These are phyloP conservation scores for Gracilaria domingensis DNA, from an alignment of 23 red algal species.

Conservation along the genomic window DNA sequence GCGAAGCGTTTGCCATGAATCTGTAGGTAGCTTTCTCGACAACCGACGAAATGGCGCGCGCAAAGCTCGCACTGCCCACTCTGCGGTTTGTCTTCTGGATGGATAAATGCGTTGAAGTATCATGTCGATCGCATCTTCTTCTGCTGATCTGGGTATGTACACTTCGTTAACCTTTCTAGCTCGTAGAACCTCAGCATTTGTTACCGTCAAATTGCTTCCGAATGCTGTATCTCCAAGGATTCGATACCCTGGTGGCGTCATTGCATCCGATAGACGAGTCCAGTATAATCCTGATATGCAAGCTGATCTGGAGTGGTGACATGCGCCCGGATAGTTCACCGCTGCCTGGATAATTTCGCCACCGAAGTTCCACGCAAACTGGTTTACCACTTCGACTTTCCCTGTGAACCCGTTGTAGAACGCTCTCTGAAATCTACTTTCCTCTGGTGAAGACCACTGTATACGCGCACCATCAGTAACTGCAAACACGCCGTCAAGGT, in stretches of 20 bases:
- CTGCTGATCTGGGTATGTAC: not conserved
- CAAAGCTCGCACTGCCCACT: constrained; percentile 27
- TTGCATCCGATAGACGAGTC: not conserved
- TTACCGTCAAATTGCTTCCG: not conserved
- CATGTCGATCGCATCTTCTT: constrained; percentile 10
- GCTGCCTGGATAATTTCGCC: constrained; percentile 19
- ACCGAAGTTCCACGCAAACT: constrained; percentile 51
- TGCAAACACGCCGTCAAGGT: constrained; percentile 11
- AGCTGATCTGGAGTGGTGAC: not conserved
- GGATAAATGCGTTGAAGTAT: constrained; percentile 33
- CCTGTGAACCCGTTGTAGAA: constrained; percentile 25
- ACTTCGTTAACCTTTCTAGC: not conserved
- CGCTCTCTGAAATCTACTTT: constrained; percentile 2
- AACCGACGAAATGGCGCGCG: constrained; percentile 24
- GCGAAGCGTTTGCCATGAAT: constrained; percentile 5
- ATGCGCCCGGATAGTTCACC: constrained; percentile 2
- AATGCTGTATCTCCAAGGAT: constrained; percentile 11
- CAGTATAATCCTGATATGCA: constrained; percentile 3
- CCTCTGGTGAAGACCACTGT: not conserved
- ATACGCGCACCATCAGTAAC: constrained; percentile 23
- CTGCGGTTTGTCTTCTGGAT: constrained; percentile 18
- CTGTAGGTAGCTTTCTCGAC: not conserved
- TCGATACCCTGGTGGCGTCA: not conserved
- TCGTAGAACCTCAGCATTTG: not conserved
- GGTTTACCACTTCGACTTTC: constrained; percentile 34